Percentiles rank a stretch among this genome's conserved stretches.
These are phyloP conservation scores for Stylonectria norvegica DNA, from an alignment of 2,329 filamentous ascomycete species.

Conservation along the genomic window DNA sequence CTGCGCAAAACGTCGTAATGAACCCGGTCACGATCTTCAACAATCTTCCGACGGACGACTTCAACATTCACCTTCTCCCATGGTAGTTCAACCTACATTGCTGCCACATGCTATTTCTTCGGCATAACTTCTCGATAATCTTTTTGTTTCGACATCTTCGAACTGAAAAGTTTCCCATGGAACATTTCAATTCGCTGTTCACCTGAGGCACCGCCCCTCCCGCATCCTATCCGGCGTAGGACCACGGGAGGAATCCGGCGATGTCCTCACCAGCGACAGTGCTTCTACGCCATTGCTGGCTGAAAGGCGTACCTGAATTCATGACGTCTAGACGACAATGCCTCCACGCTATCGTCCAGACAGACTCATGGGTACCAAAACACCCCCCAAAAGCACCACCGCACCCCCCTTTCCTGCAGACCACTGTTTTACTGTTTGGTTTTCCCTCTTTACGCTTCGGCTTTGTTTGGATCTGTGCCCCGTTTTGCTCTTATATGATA, in stretches of 20 bases:
- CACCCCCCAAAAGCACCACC: constrained; percentile 1
- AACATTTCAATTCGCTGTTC: not conserved
- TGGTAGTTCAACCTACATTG: constrained; percentile 39
- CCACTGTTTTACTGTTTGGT: constrained; percentile 12
- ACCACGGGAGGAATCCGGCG: not conserved
- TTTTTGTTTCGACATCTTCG: constrained; percentile 10
- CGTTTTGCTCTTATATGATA: constrained; percentile 37
- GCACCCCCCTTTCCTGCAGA: constrained; percentile 8
- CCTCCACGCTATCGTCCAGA: constrained; percentile 47
- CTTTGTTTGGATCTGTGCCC: constrained; percentile 19
- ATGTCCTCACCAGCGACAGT: constrained; percentile 42
- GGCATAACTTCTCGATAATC: constrained; percentile 3
- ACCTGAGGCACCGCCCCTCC: not conserved
- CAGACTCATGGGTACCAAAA: constrained; percentile 13
- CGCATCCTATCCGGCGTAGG: not conserved
- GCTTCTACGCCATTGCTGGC: constrained; percentile 27
- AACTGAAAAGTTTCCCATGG: not conserved
- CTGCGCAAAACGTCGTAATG: constrained; percentile 3
- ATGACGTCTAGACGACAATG: constrained; percentile 45
- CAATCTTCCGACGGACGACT: constrained; percentile 17
- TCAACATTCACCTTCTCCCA: constrained; percentile 9
- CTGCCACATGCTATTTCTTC: constrained; percentile 12
- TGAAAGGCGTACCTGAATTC: constrained; percentile 6
- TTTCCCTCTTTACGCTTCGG: too few relatives aligned
- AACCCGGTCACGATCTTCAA: constrained; percentile 28